Base-by-base conservation (phyloP, 768 basidiomycete species). In the Pulveroboletus sp. region DNA sequence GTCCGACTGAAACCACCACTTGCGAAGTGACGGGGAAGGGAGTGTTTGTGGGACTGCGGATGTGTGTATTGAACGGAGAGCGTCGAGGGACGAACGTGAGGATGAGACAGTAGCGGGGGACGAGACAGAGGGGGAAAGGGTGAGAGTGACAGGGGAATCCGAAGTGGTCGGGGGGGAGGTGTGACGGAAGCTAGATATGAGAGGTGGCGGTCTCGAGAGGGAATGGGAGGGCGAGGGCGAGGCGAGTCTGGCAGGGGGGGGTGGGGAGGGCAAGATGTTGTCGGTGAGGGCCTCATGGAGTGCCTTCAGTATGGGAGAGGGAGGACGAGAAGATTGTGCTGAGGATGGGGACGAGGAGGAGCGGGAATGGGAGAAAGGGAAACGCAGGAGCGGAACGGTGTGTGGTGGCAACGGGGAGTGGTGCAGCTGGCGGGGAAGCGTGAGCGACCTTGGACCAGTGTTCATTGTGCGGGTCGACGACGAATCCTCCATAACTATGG, bases 1-100 rank as follows among this genome's bases (percentile, higher is more conserved):
- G 23, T 80, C 80, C 17, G 68, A 63, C 41, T 73, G 73, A 56
- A 77, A 78, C 76, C 79, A 85, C 78, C 80, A 77, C 59, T 67
- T 72, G 11, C 50, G 53, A 27, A 35, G 27, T 19, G 51, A 57
- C 17, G 52, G 58, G 21, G 55, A 66, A 41, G 52, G 60, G 50
- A 45, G 58, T 31, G 41, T 61, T 62, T 36, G 65, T 55, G 43
- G 65, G 63, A 45, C 61, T 57, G 58, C 14, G 27, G 65, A 59
- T 20, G 61, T 61, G 29, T 69, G 58, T 45, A 71, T 61, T 4
- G 73, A 75, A 46, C 83, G 81, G 31, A 85, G 77, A 6, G 78
- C 64, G 43, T 84, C 84, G 32, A 87, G 41, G 4, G 84, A 87
- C 4, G 82, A 75, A 21, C 67, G 67, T 62, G 62, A 40, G 48